phyloP scores from a whole-genome alignment of 345 rosid species.

The Euphorbia peplus region DNA sequence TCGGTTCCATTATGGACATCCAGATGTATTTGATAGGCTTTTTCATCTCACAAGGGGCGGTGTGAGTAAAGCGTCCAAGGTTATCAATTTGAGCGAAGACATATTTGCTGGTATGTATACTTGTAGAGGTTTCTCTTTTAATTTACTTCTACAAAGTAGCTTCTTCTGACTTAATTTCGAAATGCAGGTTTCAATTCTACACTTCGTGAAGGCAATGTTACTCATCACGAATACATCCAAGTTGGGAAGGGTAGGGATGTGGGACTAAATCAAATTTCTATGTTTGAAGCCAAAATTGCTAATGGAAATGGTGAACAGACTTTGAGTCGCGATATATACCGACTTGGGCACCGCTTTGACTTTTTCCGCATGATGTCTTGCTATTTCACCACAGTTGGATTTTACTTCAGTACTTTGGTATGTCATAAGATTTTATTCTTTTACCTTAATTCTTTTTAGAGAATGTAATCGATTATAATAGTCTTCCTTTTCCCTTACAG shows the following conservation, averaged over 20 bases:
- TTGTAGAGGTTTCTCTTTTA: conserved; percentile 8
- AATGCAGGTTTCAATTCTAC: conserved; percentile 91
- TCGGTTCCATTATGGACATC: conserved; percentile 99
- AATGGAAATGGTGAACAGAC: conserved; percentile 99
- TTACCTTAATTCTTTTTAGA: conserved; percentile 6
- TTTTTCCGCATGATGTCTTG: conserved; percentile 97
- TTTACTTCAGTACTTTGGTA: conserved; percentile 98
- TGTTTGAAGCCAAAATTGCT: conserved; percentile 99
- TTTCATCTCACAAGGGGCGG: conserved; percentile 99
- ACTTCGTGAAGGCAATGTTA: conserved; percentile 98
- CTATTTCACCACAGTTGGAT: conserved; percentile 96
- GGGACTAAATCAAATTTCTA: conserved; percentile 98
- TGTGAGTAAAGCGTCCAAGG: conserved; percentile 95
- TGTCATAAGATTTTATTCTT: conserved; percentile 6
- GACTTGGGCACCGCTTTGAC: conserved; percentile 99
- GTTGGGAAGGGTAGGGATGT: conserved; percentile 99
- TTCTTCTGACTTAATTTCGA: conserved; percentile 10
- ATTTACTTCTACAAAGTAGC: not conserved
- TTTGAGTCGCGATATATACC: conserved; percentile 86
- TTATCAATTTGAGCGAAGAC: conserved; percentile 95
- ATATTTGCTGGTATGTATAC: conserved; percentile 81
- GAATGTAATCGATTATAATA: conserved; percentile 2
- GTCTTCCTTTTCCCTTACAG: conserved; percentile 44
- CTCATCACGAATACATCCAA: conserved; percentile 99
- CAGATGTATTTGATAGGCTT: conserved; percentile 97